phyloP scores from a whole-genome alignment of 495 filamentous ascomycete species.

The Neurospora sublineolata region DNA sequence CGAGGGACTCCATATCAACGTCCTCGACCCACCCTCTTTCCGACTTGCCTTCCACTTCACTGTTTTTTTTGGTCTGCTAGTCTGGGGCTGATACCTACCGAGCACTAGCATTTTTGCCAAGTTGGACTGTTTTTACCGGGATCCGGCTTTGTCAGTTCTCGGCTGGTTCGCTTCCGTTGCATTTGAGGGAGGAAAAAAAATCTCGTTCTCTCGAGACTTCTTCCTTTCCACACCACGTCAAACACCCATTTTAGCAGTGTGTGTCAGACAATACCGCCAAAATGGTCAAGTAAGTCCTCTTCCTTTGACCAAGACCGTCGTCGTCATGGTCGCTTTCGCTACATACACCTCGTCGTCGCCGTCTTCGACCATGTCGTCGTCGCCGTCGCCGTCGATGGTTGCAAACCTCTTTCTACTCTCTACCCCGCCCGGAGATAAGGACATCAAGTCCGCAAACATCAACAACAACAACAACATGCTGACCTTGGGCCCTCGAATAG shows the following conservation, averaged over 20 bases:
- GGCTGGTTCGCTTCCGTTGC: not conserved
- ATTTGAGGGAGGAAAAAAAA: slow-evolving; percentile 13
- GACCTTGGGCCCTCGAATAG: slow-evolving; percentile 40
- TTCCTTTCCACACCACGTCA: slow-evolving; percentile 9
- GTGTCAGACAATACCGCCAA: slow-evolving; percentile 59
- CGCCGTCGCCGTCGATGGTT: slow-evolving; percentile 2
- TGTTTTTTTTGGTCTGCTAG: slow-evolving; percentile 12
- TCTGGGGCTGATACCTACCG: slow-evolving; percentile 19
- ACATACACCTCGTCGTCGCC: not conserved
- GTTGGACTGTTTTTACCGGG: slow-evolving; percentile 10
- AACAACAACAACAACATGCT: slow-evolving; percentile 7
- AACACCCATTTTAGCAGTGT: slow-evolving; percentile 20
- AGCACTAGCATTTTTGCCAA: slow-evolving; percentile 7
- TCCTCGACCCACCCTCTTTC: slow-evolving; percentile 1
- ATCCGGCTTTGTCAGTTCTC: slow-evolving; percentile 15
- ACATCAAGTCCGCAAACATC: slow-evolving; percentile 6
- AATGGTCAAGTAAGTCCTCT: slow-evolving; percentile 94
- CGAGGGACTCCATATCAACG: not conserved
- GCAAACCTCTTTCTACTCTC: slow-evolving; percentile 3
- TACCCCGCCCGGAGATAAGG: slow-evolving; percentile 39
- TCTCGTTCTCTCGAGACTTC: slow-evolving; percentile 19
- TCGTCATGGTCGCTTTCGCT: not conserved
- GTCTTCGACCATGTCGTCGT: slow-evolving; percentile 18
- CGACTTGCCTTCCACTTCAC: slow-evolving; percentile 9
- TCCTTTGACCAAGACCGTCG: not conserved